Conservation (phyloP, 805 yeast genomes). For the Saccharomycopsis javanensis region DNA sequence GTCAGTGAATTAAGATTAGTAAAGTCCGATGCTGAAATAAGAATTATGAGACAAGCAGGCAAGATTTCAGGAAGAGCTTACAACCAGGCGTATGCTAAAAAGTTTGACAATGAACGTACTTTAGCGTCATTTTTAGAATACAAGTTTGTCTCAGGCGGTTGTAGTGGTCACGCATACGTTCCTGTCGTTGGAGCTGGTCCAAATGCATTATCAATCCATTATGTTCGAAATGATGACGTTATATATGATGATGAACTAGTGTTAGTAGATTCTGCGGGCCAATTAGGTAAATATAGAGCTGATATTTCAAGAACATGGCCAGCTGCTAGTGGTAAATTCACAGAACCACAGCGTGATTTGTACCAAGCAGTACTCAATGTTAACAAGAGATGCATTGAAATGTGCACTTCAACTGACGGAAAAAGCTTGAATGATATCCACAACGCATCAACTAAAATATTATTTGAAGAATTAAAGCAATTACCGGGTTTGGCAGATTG, state of each 20-base stretch:
- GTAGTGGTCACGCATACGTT: constrained; percentile 80
- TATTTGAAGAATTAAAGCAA: constrained; percentile 58
- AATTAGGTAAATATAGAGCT: constrained; percentile 86
- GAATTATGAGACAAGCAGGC: constrained; percentile 74
- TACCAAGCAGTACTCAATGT: constrained; percentile 84
- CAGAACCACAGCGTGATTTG: constrained; percentile 71
- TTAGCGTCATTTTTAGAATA: constrained; percentile 75
- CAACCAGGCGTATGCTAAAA: constrained; percentile 66
- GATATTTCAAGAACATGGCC: constrained; percentile 99
- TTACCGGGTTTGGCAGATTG: constrained; percentile 47
- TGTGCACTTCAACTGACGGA: constrained; percentile 46
- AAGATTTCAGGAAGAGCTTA: constrained; percentile 75
- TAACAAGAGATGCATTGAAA: constrained; percentile 64
- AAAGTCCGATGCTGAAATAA: constrained; percentile 70
- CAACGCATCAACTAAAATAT: constrained; percentile 46
- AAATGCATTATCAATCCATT: constrained; percentile 86
- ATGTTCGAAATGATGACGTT: constrained; percentile 83
- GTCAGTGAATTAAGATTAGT: constrained; percentile 48
- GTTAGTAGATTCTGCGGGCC: constrained; percentile 91
- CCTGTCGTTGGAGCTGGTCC: constrained; percentile 96
- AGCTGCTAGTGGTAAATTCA: constrained; percentile 52
- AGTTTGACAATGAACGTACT: constrained; percentile 64
- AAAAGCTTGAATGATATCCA: constrained; percentile 68
- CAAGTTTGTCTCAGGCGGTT: constrained; percentile 76
- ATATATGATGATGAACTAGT: constrained; percentile 72